These are phyloP conservation scores for Mikania micrantha DNA, from an alignment of 129 eudicot genomes.

Conservation along the genomic window DNA sequence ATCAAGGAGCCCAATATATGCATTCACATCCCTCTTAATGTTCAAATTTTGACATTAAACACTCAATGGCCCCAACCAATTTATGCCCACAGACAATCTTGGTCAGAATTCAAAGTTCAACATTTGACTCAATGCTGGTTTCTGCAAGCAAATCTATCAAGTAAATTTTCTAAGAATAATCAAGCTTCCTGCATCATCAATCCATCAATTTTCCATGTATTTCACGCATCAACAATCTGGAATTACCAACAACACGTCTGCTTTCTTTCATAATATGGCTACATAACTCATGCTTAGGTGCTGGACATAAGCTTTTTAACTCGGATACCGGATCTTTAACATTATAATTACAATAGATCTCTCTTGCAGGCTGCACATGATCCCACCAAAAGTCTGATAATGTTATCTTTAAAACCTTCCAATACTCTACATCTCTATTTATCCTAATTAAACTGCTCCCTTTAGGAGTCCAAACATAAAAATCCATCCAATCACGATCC, in stretches of 20 bases:
- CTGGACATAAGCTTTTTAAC: slow-evolving; percentile 45
- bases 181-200: slow-evolving; percentile 23
- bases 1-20: no score
- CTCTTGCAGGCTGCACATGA: slow-evolving; percentile 67
- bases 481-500: slow-evolving; percentile 89
- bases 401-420: slow-evolving; percentile 58
- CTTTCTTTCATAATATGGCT: slow-evolving; percentile 50
- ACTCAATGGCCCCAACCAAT: no score
- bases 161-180: no score
- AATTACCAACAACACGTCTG: slow-evolving; percentile 44
- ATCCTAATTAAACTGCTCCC: slow-evolving; percentile 84
- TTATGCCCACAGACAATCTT: no score
- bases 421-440: slow-evolving; percentile 59
- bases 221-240: slow-evolving; percentile 64
- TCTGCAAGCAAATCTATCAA: no score
- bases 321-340: slow-evolving; percentile 53
- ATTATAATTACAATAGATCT: slow-evolving; percentile 38
- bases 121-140: no score
- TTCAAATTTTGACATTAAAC: no score
- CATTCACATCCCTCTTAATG: not conserved
- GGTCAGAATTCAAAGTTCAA: no score
- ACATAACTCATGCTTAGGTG: slow-evolving; percentile 62
- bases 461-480: slow-evolving; percentile 78
- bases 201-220: slow-evolving; percentile 43
- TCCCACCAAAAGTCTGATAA: slow-evolving; percentile 84